phyloP scores from a whole-genome alignment of 331 rosid species.

The Malus hybrid region DNA sequence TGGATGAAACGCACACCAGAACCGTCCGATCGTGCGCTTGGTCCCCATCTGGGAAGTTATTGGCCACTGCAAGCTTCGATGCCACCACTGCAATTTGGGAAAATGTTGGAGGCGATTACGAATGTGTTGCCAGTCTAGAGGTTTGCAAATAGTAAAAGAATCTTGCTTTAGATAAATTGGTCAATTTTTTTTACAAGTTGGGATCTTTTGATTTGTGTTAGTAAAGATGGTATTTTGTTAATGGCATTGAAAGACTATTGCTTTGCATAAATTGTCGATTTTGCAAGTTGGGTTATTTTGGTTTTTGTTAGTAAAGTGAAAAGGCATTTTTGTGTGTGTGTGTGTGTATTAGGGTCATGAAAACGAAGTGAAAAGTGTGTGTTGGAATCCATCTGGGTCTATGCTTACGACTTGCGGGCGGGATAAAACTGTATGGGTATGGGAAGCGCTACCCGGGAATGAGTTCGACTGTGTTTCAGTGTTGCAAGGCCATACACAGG shows the following conservation, averaged over 20 bases:
- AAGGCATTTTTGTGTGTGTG: neutral
- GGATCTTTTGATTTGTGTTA: neutral
- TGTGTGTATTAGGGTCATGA: conserved; percentile 58
- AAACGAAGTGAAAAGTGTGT: conserved; percentile 71
- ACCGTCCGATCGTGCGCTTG: conserved; percentile 94
- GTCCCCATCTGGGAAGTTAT: conserved; percentile 73
- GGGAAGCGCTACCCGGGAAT: conserved; percentile 64
- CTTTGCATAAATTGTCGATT: neutral
- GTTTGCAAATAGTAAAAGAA: conserved; percentile 20
- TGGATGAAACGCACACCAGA: conserved; percentile 90
- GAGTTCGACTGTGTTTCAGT: conserved; percentile 76
- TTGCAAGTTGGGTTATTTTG: neutral
- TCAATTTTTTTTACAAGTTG: neutral
- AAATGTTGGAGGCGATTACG: conserved; percentile 77
- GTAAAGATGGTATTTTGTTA: neutral
- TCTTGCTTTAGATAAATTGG: neutral
- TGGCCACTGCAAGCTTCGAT: conserved; percentile 88
- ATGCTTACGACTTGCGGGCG: conserved; percentile 84
- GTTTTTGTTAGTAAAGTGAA: neutral
- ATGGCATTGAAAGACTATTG: neutral
- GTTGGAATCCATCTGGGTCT: conserved; percentile 81
- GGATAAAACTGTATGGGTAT: conserved; percentile 85
- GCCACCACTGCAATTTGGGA: conserved; percentile 89
- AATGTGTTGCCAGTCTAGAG: conserved; percentile 87
- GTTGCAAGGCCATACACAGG: conserved; percentile 80